These are phyloP conservation scores for Malus hybrid DNA, from an alignment of 331 rosid species.

Conservation along the genomic window DNA sequence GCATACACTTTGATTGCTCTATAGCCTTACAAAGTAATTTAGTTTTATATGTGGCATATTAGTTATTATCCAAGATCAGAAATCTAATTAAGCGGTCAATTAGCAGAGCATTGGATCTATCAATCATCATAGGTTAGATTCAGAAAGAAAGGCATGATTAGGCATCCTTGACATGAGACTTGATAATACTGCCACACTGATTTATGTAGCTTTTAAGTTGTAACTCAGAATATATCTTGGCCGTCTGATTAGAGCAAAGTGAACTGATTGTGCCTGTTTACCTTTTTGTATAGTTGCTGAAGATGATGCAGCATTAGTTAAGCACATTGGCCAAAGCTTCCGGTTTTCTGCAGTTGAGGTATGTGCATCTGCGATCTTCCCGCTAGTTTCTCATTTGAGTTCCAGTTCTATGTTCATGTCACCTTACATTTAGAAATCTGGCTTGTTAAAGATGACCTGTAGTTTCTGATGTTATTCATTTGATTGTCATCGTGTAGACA, in stretches of 20 bases:
- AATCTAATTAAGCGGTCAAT: neutral
- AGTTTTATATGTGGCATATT: neutral
- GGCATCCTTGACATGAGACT: neutral
- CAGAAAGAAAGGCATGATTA: neutral
- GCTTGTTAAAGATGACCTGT: conserved; percentile 1
- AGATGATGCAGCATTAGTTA: conserved; percentile 70
- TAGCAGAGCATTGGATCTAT: neutral
- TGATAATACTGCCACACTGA: neutral
- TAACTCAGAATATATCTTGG: neutral
- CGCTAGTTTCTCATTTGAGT: neutral
- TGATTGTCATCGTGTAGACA: conserved; percentile 30
- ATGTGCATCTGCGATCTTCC: conserved; percentile 5
- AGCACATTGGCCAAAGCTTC: conserved; percentile 78
- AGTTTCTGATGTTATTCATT: conserved; percentile 3
- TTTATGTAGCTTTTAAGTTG: neutral
- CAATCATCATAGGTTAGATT: neutral
- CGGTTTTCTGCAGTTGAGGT: conserved; percentile 87
- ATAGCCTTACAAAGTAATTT: neutral
- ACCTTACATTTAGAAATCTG: neutral
- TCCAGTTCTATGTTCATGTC: neutral
- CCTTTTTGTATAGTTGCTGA: conserved; percentile 57
- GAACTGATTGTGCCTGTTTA: neutral
- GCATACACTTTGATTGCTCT: neutral
- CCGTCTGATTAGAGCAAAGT: conserved; percentile 9
- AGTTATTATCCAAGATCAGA: neutral